These are phyloP conservation scores for Penicillium sp. DNA, from an alignment of 2,329 filamentous ascomycete genomes.

Conservation along the genomic window DNA sequence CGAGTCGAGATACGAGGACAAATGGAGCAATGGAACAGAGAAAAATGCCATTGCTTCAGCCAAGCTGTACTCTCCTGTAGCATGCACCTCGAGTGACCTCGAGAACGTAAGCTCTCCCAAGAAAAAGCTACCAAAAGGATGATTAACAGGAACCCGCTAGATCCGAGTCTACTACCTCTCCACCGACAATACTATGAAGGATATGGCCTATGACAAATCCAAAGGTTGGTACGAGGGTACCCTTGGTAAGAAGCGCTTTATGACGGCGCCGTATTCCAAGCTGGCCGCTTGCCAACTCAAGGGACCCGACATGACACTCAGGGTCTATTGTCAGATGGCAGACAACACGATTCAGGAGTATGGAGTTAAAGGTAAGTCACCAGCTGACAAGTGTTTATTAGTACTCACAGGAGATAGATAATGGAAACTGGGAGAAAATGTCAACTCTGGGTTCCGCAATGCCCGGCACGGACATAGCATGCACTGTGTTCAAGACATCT, in stretches of 20 bases:
- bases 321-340: neutral
- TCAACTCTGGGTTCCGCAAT: constrained; percentile 8
- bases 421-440: constrained; percentile 3
- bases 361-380: neutral
- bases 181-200: neutral
- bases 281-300: neutral
- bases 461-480: constrained; percentile 9
- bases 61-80: neutral
- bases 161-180: neutral
- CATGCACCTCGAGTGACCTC: neutral
- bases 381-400: rapidly evolving
- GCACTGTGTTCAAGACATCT: constrained; percentile 1
- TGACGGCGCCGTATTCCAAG: neutral
- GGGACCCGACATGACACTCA: neutral
- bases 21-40: neutral
- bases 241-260: neutral
- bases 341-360: neutral
- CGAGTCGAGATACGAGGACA: neutral
- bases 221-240: neutral
- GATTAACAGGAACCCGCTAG: neutral
- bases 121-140: neutral
- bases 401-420: neutral
- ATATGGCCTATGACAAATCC: neutral
- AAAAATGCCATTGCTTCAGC: neutral
- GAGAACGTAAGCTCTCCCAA: neutral